Evolutionary conservation across 2,329 filamentous ascomycete species (phyloP), one percentile per base, ranked within the genome.

Genomic region (Fusarium citri): DNA sequence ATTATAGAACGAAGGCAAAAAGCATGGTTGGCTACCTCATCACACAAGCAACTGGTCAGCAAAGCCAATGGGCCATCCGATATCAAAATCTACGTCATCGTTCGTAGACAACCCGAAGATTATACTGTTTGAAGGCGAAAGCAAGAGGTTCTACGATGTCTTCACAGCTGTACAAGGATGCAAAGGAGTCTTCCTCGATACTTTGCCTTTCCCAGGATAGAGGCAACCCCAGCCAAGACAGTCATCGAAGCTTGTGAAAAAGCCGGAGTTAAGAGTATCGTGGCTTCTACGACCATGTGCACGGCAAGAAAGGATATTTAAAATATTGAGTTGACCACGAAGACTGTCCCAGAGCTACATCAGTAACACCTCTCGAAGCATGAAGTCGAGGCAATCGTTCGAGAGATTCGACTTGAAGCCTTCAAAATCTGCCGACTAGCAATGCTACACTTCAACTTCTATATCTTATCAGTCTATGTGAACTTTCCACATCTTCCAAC

Each of bases 401-500:
- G 31, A 34, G 7, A 0, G 31, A 34, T 18, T 34, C 1, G 9
- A 18, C 9, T 18, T 6, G 4, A 34, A 18, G 16, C 8, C 9
- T 34, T 6, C 16, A 37, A 1, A 10, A 37, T 6, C 2, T 11
- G 11, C 34, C 1, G 18, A 4, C 9, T 5, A 37, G 34, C 2
- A 6, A n/a, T 11, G 9, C 34, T 37, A n/a, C 16, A 7, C 5
- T 37, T 37, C 5, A 5, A n/a, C 5, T 37, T 37, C 34, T 10
- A 37, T 6, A 18, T 6, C 5, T 3, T 6, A 11, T 18, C 9
- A 11, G 34, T 37, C 6, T 2, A 11, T 18, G 9, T 2, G 6
- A 37, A 4, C 0, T 2, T n/a, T 10, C 9, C 3, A 10, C 9
- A 4, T n/a, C 34, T n/a, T n/a, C 6, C 18, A 37, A 37, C 16